Percentiles rank a stretch among this genome's conserved stretches.
These are phyloP conservation scores for Ramaria rubella DNA, from an alignment of 768 basidiomycete species.

Conservation along the genomic window DNA sequence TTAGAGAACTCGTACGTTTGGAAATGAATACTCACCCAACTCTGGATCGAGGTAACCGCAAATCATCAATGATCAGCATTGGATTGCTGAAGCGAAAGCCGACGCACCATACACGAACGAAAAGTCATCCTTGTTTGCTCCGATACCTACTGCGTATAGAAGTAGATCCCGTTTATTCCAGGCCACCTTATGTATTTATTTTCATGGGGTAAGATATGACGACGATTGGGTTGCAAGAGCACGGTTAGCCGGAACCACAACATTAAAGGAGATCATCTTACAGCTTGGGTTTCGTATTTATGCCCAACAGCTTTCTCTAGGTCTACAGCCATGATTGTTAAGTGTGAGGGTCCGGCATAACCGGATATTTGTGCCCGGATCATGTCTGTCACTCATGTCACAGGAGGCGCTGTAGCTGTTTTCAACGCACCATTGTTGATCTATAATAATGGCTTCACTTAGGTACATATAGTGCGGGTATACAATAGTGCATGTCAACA, in stretches of 20 bases:
- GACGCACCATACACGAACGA: constrained; percentile 62
- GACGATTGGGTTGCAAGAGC: not conserved
- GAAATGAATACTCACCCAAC: constrained; percentile 17
- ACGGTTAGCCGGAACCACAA: not conserved
- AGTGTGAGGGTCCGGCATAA: not conserved
- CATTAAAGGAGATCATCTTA: constrained; percentile 26
- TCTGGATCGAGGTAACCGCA: constrained; percentile 20
- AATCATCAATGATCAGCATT: not conserved
- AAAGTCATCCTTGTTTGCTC: constrained; percentile 70
- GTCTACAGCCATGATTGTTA: constrained; percentile 43
- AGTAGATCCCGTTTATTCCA: constrained; percentile 85
- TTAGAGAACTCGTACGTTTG: not conserved
- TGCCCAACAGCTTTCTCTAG: constrained; percentile 63
- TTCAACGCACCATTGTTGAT: no score
- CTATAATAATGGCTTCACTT: no score
- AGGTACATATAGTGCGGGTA: no score
- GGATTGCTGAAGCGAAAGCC: not conserved
- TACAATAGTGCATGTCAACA: no score
- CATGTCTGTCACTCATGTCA: no score
- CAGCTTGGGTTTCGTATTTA: constrained; percentile 45
- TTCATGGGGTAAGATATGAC: not conserved
- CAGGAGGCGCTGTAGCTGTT: no score
- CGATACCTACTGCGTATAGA: constrained; percentile 73
- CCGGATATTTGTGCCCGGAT: no score
- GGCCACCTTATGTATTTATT: constrained; percentile 44